Base-by-base conservation (phyloP, 805 yeast species). In the Brettanomyces anomalus region DNA sequence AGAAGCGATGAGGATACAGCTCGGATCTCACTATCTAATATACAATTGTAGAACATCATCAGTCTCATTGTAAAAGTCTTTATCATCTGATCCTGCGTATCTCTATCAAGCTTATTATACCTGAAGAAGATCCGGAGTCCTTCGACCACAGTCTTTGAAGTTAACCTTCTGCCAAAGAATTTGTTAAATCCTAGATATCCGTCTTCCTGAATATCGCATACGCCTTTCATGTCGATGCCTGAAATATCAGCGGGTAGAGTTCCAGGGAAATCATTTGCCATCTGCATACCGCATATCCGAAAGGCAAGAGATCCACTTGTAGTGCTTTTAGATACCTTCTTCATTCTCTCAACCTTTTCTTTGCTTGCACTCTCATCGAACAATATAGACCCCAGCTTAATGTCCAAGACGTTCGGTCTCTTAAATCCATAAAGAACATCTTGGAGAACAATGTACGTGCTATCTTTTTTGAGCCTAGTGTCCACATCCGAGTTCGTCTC, bases 251-350 rank as follows among this genome's bases (percentile, higher is more conserved):
- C 34, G 1, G 61, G 53, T n/a, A 55, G 43, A n/a, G 43, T 39
- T 1, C 48, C 47, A 7, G 43, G 20, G 11, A 44, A 46, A 16
- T 46, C 43, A 20, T 46, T 43, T 6, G 43, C 35, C 1, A 81
- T 60, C 47, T 79, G 80, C 90, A 90, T 85, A 0, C 98, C 98
- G 53, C 97, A 89, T 3, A 90, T 76, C 46, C 98, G 67, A 49
- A 82, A 79, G 15, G 78, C 72, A 11, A 85, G 65, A 3, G 80
- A 65, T 0, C 96, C 96, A 37, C 93, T 81, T 0, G 97, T 90
- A 1, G 97, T 90, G 0, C 65, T 45, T 2, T 63, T 56, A 37
- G 93, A 74, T 0, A 93, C 96, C 20, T 68, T 61, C 24, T 61
- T 64, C 54, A 90, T 62, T 35, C 97, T 60, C 40, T 61, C 62